Percentiles rank a stretch among this genome's conserved stretches.
Evolutionary conservation across 768 basidiomycete species (phyloP).

Genomic region (Crepidotus variabilis): DNA sequence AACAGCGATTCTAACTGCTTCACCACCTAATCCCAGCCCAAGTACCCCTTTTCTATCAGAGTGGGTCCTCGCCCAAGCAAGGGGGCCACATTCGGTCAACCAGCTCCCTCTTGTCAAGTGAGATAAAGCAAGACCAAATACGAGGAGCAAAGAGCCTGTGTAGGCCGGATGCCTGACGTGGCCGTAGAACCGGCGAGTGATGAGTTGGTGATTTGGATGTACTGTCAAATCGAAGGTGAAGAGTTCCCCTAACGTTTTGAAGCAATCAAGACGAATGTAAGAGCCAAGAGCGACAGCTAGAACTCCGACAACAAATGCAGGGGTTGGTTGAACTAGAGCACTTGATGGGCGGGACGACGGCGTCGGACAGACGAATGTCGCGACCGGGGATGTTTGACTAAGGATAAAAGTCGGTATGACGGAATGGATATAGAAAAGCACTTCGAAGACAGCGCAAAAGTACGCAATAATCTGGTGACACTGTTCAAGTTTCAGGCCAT

Average conservation of each 20-base stretch:
- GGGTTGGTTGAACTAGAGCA: slow-evolving; percentile 30
- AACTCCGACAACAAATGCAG: slow-evolving; percentile 43
- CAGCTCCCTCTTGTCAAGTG: slow-evolving; percentile 45
- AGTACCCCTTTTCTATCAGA: background rate
- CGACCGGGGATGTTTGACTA: slow-evolving; percentile 24
- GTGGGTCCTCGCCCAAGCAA: slow-evolving; percentile 13
- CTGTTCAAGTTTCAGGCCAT: slow-evolving; percentile 20
- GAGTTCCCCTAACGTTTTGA: slow-evolving; percentile 46
- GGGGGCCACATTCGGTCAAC: slow-evolving; percentile 41
- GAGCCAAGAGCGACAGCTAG: slow-evolving; percentile 38
- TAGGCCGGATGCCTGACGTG: slow-evolving; percentile 56
- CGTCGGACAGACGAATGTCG: slow-evolving; percentile 27
- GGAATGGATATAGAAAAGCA: slow-evolving; percentile 34
- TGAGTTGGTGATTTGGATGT: slow-evolving; percentile 45
- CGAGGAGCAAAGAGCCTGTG: slow-evolving; percentile 47
- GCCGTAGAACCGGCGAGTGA: slow-evolving; percentile 46
- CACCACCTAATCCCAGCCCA: slow-evolving; percentile 4
- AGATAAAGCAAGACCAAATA: slow-evolving; percentile 41
- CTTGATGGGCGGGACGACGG: slow-evolving; percentile 19
- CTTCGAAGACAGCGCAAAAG: slow-evolving; percentile 47
- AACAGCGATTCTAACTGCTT: slow-evolving; percentile 16
- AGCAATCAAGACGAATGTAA: slow-evolving; percentile 50
- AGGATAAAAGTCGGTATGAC: slow-evolving; percentile 14
- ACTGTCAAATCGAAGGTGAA: slow-evolving; percentile 61
- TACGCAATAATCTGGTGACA: slow-evolving; percentile 48